Base-by-base conservation (phyloP, 1,284 basidiomycete genomes). In the Cutaneotrichosporon spelunceum region DNA sequence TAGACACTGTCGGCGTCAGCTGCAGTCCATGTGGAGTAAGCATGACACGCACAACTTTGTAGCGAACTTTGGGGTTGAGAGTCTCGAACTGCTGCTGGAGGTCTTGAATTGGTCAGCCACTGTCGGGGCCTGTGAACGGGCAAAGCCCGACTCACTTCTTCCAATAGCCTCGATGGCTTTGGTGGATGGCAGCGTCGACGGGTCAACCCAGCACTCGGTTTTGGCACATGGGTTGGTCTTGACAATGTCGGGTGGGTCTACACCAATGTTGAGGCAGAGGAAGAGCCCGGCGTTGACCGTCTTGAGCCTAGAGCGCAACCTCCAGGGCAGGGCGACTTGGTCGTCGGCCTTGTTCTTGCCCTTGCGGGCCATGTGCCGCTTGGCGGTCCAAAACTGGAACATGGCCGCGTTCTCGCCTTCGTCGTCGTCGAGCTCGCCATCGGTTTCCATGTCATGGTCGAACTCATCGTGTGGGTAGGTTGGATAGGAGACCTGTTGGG, bases 171-270 rank as follows among this genome's bases (percentile, higher is more conserved):
- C 80, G 57, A 81, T 79, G 47, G 92, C 93, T 76, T 95, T 95
- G 64, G 89, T 86, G 1, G 88, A 88, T 24, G 88, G 90, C 82
- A 93, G 85, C 29, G 87, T 88, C 66, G 89, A 88, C 2, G 95
- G 95, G 79, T 99, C 95, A 48, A 98, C 90, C 95, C 95, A 99
- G 70, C 93, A 94, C 79, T 99, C 95, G 56, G 97, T 83, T 56
- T 90, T 88, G 0, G 95, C 93, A 73, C 93, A 97, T 1, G 95
- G 96, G 68, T 90, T 91, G 10, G 96, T 98, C 83, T 98, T 99
- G 80, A 97, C 89, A 54, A 97, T 84, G 73, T 99, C 95, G 61
- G 95, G 95, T 19, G 95, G 95, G 73, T 99, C 95, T 47, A 97
- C 93, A 60, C 96, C 94, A 73, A 99, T 91, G 80, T 99, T 98